Percentiles rank a stretch among this genome's conserved stretches.
Evolutionary conservation across 2,329 filamentous ascomycete species (phyloP).

Genomic region (Xylaria digitata): DNA sequence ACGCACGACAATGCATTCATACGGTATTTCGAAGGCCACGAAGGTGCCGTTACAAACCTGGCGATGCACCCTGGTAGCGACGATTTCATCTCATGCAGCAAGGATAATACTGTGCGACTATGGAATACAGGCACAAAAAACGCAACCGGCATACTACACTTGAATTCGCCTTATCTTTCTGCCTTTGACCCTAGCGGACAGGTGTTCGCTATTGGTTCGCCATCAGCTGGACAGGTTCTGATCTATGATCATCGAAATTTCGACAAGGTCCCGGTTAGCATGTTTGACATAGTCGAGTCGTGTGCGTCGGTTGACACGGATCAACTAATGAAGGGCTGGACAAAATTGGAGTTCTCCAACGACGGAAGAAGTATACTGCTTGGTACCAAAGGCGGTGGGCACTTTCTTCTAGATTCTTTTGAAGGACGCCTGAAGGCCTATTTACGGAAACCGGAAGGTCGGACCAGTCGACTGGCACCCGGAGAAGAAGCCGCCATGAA

Average conservation of each 20-base stretch:
- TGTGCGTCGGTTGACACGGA: slow-evolving; percentile 62
- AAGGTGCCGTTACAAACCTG: slow-evolving; percentile 83
- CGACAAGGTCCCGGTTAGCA: slow-evolving; percentile 88
- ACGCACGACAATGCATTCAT: slow-evolving; percentile 97
- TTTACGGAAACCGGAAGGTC: slow-evolving; percentile 67
- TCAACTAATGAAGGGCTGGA: slow-evolving; percentile 79
- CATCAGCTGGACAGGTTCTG: slow-evolving; percentile 80
- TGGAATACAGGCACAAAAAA: slow-evolving; percentile 89
- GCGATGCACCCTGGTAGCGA: slow-evolving; percentile 87
- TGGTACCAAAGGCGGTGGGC: slow-evolving; percentile 83
- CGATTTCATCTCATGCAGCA: slow-evolving; percentile 90
- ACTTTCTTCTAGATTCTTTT: slow-evolving; percentile 95
- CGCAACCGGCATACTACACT: slow-evolving; percentile 81
- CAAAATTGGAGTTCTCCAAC: slow-evolving; percentile 93
- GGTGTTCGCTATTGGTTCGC: slow-evolving; percentile 89
- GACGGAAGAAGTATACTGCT: slow-evolving; percentile 90
- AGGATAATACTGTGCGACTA: slow-evolving; percentile 89
- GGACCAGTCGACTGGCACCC: slow-evolving; percentile 62
- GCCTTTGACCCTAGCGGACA: slow-evolving; percentile 93
- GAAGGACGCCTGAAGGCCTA: slow-evolving; percentile 82
- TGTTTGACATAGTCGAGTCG: slow-evolving; percentile 79
- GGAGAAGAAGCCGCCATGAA: slow-evolving; percentile 60
- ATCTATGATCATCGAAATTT: slow-evolving; percentile 96
- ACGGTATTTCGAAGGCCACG: slow-evolving; percentile 94
- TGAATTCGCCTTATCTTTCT: slow-evolving; percentile 83